Evolutionary conservation across 305 asterid species (phyloP), one percentile per base, ranked within the genome.

Genomic region (Fraxinus angustifolia): DNA sequence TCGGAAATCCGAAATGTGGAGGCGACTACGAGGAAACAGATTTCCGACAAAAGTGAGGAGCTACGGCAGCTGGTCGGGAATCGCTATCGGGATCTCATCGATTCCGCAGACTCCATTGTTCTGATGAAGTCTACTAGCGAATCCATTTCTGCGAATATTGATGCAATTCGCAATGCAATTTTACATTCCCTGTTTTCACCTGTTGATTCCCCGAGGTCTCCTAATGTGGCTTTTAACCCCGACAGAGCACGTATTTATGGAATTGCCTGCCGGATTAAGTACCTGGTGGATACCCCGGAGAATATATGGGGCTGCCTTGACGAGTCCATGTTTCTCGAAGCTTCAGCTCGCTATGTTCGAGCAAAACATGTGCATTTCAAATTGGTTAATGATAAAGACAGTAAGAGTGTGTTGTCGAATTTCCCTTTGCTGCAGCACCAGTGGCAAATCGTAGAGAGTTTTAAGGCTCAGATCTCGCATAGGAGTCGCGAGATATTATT

Each of bases 291-390:
- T 86, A 94, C 98, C 42, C 99, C 98, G 7, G 99, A 96, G 77
- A 94, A 96, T 83, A 96, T 96, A 2, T 96, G 99, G 99, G 99
- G 99, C 40, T 91, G 99, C 83, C 92, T 96, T 2, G 99, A 96
- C 75, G 99, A 96, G 81, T 93, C 91, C 8, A 96, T 96, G 99
- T 96, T 93, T 84, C 88, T 94, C 2, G 97, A 96, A 79, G 88
- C 97, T 31, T 91, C 99, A 4, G 97, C 97, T 2, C 91, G 98
- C 36, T 96, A 96, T 83, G 88, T 92, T 70, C 93, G 98, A 2
- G 98, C 99, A 0, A 96, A 94, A 76, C 94, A 91, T 6, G 99
- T 92, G 72, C 97, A 96, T 84, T 81, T 40, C 83, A 88, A 87
- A 86, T 87, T 96, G 89, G 86, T 86, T 71, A 87, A 88, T 81